Conservation (phyloP, 805 yeast species). For the Saccharomyces eubayanus region DNA sequence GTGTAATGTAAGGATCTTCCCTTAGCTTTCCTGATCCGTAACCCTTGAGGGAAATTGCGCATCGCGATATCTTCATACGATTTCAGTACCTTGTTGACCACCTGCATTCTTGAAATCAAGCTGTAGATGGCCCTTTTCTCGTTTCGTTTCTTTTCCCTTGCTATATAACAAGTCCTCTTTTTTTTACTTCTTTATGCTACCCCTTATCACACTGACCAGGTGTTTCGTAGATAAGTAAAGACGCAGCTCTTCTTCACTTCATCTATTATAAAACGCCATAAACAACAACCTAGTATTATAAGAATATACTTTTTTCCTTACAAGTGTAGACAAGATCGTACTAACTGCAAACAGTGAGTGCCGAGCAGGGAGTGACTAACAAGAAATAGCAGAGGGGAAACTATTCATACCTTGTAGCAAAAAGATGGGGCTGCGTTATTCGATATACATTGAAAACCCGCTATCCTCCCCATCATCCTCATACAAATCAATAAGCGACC, state of each 20-base stretch:
- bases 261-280: background rate
- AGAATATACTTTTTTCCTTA: background rate
- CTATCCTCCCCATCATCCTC: constrained; percentile 4
- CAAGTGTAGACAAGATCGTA: background rate
- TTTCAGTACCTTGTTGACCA: background rate
- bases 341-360: background rate
- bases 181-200: background rate
- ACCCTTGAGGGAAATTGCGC: background rate
- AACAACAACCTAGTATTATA: background rate
- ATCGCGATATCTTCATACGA: background rate
- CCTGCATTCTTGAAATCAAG: background rate
- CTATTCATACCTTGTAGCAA: background rate
- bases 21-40: background rate
- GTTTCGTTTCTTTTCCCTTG: background rate
- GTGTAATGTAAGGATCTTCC: background rate
- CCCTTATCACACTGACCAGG: background rate
- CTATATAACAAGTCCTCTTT: background rate
- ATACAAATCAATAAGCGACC: background rate
- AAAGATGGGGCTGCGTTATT: constrained; percentile 24
- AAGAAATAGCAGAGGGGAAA: background rate
- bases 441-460: constrained; percentile 23
- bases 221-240: background rate
- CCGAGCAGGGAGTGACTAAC: background rate
- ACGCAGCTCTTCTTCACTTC: background rate
- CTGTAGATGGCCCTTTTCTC: background rate